Percentiles rank a stretch among this genome's conserved stretches.
Conservation (phyloP, 2,329 filamentous ascomycete genomes). For the Fusarium oligoseptatum region DNA sequence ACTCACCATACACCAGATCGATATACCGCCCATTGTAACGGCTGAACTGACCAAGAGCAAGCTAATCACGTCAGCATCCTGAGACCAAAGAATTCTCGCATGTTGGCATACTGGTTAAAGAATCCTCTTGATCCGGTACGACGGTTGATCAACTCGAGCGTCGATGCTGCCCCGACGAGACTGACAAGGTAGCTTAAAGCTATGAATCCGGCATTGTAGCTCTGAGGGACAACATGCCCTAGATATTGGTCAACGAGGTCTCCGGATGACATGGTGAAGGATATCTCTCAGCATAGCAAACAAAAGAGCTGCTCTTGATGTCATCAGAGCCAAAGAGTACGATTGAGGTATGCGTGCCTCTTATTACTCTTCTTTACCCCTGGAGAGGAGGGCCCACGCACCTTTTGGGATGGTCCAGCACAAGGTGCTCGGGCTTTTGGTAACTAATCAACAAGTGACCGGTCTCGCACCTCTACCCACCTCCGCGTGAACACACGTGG, state of each 20-base stretch:
- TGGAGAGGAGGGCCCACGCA: not conserved
- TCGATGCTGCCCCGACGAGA: conserved; percentile 80
- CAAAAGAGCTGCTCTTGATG: not conserved
- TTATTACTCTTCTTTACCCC: not conserved
- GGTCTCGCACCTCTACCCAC: not conserved
- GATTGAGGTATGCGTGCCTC: not conserved
- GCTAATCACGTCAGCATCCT: conserved; percentile 52
- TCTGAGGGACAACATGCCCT: conserved; percentile 60
- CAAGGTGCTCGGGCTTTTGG: not conserved
- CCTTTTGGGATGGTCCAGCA: not conserved
- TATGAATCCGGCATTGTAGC: conserved; percentile 71
- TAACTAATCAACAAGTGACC: not conserved
- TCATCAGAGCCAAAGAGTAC: not conserved
- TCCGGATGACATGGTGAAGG: conserved; percentile 26
- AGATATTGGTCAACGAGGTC: conserved; percentile 56
- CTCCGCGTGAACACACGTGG: not conserved
- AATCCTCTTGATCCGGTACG: conserved; percentile 76
- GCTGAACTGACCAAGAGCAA: conserved; percentile 73
- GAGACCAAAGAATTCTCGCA: not conserved
- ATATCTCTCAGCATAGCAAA: not conserved
- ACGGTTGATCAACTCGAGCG: conserved; percentile 83
- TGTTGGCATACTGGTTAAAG: conserved; percentile 74
- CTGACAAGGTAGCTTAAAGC: conserved; percentile 82
- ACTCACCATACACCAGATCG: conserved; percentile 77
- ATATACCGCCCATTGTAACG: conserved; percentile 78